These are phyloP conservation scores for Cadophora luteo-olivacea DNA, from an alignment of 2,329 filamentous ascomycete genomes.

Conservation along the genomic window DNA sequence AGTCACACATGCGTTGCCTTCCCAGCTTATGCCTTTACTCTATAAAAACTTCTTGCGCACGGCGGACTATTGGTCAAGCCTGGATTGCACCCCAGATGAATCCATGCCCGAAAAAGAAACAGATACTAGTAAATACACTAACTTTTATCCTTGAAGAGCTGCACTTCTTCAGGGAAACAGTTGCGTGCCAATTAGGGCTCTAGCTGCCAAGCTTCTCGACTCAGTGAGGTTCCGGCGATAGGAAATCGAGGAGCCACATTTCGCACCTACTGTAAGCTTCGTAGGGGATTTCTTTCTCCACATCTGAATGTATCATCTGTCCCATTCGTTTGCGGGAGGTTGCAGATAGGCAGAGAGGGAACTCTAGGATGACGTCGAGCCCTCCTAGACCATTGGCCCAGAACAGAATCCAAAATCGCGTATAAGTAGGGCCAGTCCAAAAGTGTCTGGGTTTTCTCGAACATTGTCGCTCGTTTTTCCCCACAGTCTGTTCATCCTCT, in stretches of 20 bases:
- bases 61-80: neutral
- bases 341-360: neutral
- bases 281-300: neutral
- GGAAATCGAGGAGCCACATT: neutral
- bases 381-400: neutral
- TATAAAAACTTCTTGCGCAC: neutral
- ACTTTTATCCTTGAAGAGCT: neutral
- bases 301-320: conserved; percentile 1
- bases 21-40: neutral
- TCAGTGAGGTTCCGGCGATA: neutral
- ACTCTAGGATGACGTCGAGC: neutral
- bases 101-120: neutral
- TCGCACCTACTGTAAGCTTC: neutral
- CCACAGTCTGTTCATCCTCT: neutral
- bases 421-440: neutral
- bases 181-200: neutral
- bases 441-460: neutral
- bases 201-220: neutral
- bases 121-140: neutral
- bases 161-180: neutral
- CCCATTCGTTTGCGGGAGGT: neutral
- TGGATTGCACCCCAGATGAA: neutral
- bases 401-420: neutral
- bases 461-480: no score
- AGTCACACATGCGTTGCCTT: neutral